These are phyloP conservation scores for Sonneratia alba DNA, from an alignment of 345 rosid species.

Conservation along the genomic window DNA sequence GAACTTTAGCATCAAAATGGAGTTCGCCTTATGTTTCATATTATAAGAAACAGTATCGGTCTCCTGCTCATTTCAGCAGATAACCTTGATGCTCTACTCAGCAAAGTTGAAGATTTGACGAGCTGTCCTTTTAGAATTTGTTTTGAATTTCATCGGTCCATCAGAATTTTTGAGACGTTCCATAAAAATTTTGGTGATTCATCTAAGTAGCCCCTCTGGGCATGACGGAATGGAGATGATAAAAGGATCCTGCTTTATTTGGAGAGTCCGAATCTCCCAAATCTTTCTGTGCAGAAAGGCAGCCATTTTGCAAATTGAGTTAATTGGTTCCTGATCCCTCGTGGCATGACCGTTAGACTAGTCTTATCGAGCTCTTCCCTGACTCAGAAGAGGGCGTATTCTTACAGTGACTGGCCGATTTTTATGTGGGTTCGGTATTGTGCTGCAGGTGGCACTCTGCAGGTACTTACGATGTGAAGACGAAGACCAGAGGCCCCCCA, in stretches of 20 bases:
- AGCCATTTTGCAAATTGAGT: too few species aligned
- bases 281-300: too few species aligned
- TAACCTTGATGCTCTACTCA: not conserved
- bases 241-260: too few species aligned
- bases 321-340: too few species aligned
- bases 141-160: too few species aligned
- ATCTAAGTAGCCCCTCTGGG: too few species aligned
- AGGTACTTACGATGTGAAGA: slow-evolving; percentile 62
- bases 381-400: not conserved
- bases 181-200: too few species aligned
- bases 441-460: slow-evolving; percentile 84
- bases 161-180: too few species aligned
- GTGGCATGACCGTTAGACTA: too few species aligned
- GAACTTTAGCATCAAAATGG: not conserved
- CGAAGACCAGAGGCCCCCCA: slow-evolving; percentile 78
- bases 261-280: too few species aligned
- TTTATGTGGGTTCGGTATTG: not conserved
- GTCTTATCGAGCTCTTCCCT: not conserved
- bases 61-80: not conserved
- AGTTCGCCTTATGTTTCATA: not conserved
- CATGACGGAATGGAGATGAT: too few species aligned
- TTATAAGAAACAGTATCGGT: not conserved
- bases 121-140: not conserved
- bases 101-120: not conserved
- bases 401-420: not conserved